Base-by-base conservation (phyloP, 768 basidiomycete genomes). In the Pleurotus tuber-regium region DNA sequence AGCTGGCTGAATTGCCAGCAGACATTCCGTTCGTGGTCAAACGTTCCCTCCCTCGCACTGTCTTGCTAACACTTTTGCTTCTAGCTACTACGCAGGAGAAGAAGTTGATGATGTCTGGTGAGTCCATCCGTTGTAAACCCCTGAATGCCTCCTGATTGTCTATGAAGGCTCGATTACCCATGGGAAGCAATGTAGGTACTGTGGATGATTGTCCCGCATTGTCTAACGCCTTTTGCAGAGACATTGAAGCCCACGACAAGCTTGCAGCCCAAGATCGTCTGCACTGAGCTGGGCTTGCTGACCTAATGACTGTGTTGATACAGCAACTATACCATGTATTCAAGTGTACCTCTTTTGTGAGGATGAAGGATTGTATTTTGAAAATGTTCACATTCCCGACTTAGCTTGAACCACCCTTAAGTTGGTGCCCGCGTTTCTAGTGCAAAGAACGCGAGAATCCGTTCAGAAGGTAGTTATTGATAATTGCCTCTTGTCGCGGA, bases 81-180 rank as follows among this genome's bases (percentile, higher is more conserved):
- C 63, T 53, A 78, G 83, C 36, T 98, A 97, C 70, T 98, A 84
- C 59, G 76, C 83, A 18, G 93, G 94, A 16, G 83, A 77, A 33
- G 89, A 95, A 53, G 78, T 88, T 14, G 77, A 67, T 12, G 79
- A 89, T 65, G 61, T 87, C 43, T 90, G 89, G 89, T 86, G 63
- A 70, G 84, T 66, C 29, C 10, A 29, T 25, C 6, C 16, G 44
- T 11, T n/a, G 16, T n/a, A 41, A 24, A 43, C 35, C 24, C n/a
- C 12, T 36, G 2, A 11, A 25, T n/a, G n/a, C n/a, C 4, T 50
- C n/a, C 11, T 53, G 42, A 23, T 46, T 50, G 14, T 59, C 23
- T 54, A 30, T 53, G 31, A 53, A 89, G 87, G 89, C 74, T 90
- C 55, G 86, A 90, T 62, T 91, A 91, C 63, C 89, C 89, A 59